Base-by-base conservation (phyloP, 108 stramenopile species). In the Ochromonas danica region DNA sequence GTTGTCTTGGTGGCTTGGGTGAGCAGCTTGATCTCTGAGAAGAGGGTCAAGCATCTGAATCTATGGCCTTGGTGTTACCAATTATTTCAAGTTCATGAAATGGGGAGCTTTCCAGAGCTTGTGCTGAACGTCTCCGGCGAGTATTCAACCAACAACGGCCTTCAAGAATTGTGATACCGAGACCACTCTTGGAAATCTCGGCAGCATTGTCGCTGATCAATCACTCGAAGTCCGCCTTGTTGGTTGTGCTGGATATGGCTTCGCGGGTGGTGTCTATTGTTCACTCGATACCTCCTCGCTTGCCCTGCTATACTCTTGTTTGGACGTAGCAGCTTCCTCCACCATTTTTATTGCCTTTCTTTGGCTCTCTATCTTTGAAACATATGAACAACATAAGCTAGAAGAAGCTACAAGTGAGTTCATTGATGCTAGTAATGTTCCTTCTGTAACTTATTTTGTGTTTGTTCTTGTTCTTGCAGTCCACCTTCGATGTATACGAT, bases 71-170 rank as follows among this genome's bases (percentile, higher is more conserved):
- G 90, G 90, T 0, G 85, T 90, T 31, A 90, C 90, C 0, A 90
- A 90, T 42, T 90, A 90, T 72, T 90, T 90, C 84, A 90, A 90
- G 84, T 89, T 89, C 77, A 45, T 89, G 45, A 90, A 90, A 71
- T 90, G 90, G 90, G 87, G 87, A 43, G 80, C 63, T 22, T 75
- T 0, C 90, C 90, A 31, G 57, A 79, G 42, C 80, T 89, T 1
- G 31, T 89, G 36, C 71, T 90, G 2, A 90, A 90, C 78, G 78
- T 70, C 0, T 33, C 31, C 10, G 72, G 72, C 27, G 6, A 6
- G 10, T 14, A 51, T 51, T 14, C 17, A 10, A 31, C 63, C 28
- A 42, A 75, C 43, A n/a, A 79, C 40, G 79, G 63, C 35, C 0
- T 77, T 40, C 22, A 72, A 1, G 78, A 35, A 38, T 40, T 83